phyloP scores from a whole-genome alignment of 2,329 filamentous ascomycete species.

The Cadophora sp. region DNA sequence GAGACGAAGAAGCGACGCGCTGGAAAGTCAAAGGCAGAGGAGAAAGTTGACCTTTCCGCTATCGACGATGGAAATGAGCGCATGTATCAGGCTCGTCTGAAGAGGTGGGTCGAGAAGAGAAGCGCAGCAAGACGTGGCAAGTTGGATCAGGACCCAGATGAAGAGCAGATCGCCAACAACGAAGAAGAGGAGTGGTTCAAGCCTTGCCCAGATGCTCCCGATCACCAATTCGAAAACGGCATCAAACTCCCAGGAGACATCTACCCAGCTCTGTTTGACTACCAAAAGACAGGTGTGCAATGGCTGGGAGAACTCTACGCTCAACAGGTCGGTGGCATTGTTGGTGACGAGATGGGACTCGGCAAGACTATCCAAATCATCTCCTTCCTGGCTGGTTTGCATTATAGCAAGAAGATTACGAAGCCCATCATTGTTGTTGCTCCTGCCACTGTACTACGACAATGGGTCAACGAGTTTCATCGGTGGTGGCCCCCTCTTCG shows the following conservation, averaged over 20 bases:
- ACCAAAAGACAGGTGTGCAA: slow-evolving; percentile 95
- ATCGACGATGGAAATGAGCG: slow-evolving; percentile 91
- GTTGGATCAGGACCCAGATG: slow-evolving; percentile 48
- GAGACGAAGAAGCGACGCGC: slow-evolving; percentile 48
- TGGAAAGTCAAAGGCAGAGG: slow-evolving; percentile 40
- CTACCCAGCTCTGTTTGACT: slow-evolving; percentile 89
- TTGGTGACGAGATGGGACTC: slow-evolving; percentile 98
- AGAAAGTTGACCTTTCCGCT: slow-evolving; percentile 44
- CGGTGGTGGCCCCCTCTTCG: slow-evolving; percentile 99
- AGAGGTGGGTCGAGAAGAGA: slow-evolving; percentile 74
- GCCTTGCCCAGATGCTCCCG: slow-evolving; percentile 82
- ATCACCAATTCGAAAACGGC: slow-evolving; percentile 74
- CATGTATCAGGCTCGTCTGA: slow-evolving; percentile 77
- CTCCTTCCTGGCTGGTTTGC: slow-evolving; percentile 75
- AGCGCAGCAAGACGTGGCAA: slow-evolving; percentile 60
- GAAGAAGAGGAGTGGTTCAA: slow-evolving; percentile 77
- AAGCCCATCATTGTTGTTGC: slow-evolving; percentile 92
- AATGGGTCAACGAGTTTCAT: slow-evolving; percentile 99
- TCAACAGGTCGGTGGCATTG: slow-evolving; percentile 89
- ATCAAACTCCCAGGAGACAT: slow-evolving; percentile 91
- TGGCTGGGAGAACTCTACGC: slow-evolving; percentile 94
- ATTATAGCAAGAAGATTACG: slow-evolving; percentile 85
- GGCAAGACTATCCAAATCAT: slow-evolving; percentile 89
- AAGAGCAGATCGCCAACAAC: slow-evolving; percentile 52
- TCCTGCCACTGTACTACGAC: slow-evolving; percentile 91